Percentiles rank a stretch among this genome's conserved stretches.
phyloP scores from a whole-genome alignment of 2,329 filamentous ascomycete genomes.

The Macroventuria anomochaeta region DNA sequence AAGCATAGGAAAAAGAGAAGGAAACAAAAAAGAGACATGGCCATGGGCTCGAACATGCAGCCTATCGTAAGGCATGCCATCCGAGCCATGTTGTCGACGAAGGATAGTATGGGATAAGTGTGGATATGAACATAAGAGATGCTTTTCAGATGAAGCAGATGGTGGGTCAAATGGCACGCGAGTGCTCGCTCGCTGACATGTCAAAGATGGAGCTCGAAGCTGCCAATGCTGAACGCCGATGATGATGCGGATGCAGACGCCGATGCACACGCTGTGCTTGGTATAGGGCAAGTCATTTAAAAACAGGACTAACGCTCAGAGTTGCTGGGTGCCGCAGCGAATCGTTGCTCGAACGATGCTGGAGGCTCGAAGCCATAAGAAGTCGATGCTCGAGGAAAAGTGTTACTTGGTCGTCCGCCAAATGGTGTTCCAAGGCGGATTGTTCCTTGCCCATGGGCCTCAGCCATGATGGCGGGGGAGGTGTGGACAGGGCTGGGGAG shows the following conservation, averaged over 20 bases:
- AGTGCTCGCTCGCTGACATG: conserved; percentile 30
- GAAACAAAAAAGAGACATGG: conserved; percentile 15
- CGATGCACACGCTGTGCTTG: conserved; percentile 30
- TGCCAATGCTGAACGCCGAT: conserved; percentile 42
- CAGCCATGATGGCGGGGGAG: conserved; percentile 24
- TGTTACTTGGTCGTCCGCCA: conserved; percentile 52
- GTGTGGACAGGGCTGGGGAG: conserved; percentile 35
- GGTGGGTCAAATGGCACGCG: conserved; percentile 27
- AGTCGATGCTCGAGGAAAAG: conserved; percentile 54
- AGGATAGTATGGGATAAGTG: conserved; percentile 25
- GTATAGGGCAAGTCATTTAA: conserved; percentile 28
- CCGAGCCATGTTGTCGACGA: conserved; percentile 21
- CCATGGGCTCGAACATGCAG: conserved; percentile 18
- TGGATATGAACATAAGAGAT: conserved; percentile 43
- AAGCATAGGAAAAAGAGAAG: conserved; percentile 24
- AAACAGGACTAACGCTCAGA: conserved; percentile 31
- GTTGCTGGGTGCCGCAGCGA: conserved; percentile 40
- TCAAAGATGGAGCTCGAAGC: conserved; percentile 29
- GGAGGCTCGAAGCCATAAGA: conserved; percentile 48
- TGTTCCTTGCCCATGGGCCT: conserved; percentile 46
- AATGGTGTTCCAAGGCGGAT: conserved; percentile 58
- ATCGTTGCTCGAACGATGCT: conserved; percentile 50
- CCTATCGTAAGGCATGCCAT: conserved; percentile 23
- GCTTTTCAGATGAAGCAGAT: conserved; percentile 35
- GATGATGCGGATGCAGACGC: conserved; percentile 40